A percentile compares a stretch with the other conserved stretches of the same genome.
phyloP scores from a whole-genome alignment of 2,329 filamentous ascomycete species.

The Aspergillus felis region DNA sequence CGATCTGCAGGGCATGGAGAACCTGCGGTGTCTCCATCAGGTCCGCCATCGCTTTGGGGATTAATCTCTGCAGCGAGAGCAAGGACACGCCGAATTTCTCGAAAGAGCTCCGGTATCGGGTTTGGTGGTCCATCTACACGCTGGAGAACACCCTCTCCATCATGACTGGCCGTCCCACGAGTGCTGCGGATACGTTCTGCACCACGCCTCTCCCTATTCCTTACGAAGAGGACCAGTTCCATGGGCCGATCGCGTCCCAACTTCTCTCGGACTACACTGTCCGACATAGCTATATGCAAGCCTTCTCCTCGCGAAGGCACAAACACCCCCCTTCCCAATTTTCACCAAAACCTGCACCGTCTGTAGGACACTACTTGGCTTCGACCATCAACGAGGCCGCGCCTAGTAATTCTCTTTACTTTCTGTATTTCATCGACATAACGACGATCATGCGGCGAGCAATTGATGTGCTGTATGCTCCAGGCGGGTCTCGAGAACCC shows the following conservation, averaged over 20 bases:
- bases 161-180: conserved; percentile 2
- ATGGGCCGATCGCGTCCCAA: background rate
- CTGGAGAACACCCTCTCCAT: conserved; percentile 1
- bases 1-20: background rate
- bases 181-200: conserved; percentile 7
- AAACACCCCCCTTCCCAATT: background rate
- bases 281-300: background rate
- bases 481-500: background rate
- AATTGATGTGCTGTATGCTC: conserved; percentile 2
- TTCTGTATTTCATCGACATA: conserved; percentile 1
- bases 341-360: background rate
- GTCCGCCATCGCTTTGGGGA: background rate
- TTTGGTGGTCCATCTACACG: background rate
- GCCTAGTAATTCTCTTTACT: conserved; percentile 3
- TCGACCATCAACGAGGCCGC: background rate
- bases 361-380: background rate
- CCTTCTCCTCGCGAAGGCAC: background rate
- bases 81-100: background rate
- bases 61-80: background rate
- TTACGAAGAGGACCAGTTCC: conserved; percentile 14
- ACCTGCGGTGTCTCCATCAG: background rate
- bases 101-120: background rate
- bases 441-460: conserved; percentile 3
- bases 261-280: background rate
- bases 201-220: conserved; percentile 20